Percentiles rank a stretch among this genome's conserved stretches.
phyloP scores from a whole-genome alignment of 2,329 filamentous ascomycete species.

The Fusarium agapanthi region DNA sequence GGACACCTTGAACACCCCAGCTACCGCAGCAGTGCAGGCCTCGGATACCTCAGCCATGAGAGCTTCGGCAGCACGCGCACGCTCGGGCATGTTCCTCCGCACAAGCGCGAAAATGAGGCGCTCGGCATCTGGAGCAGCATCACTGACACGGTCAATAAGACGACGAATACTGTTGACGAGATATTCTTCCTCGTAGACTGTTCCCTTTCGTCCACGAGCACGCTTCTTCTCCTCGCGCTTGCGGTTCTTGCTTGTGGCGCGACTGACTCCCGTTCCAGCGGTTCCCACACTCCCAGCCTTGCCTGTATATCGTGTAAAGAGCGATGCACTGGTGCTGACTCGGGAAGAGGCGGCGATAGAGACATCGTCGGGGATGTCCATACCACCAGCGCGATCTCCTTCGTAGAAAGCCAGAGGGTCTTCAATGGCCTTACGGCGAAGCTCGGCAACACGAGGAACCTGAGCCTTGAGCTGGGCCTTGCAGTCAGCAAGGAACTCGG shows the following conservation, averaged over 20 bases:
- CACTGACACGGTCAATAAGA: slow-evolving; percentile 83
- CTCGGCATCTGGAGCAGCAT: slow-evolving; percentile 74
- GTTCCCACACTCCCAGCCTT: slow-evolving; percentile 71
- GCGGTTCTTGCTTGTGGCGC: slow-evolving; percentile 88
- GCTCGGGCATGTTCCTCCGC: slow-evolving; percentile 85
- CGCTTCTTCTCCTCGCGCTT: slow-evolving; percentile 93
- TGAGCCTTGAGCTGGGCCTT: slow-evolving; percentile 85
- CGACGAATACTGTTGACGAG: slow-evolving; percentile 86
- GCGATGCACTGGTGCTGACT: slow-evolving; percentile 80
- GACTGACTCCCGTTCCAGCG: slow-evolving; percentile 75
- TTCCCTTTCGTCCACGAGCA: slow-evolving; percentile 93
- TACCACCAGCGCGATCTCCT: slow-evolving; percentile 70
- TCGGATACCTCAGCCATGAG: slow-evolving; percentile 78
- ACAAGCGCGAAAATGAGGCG: slow-evolving; percentile 80
- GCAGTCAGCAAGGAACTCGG: slow-evolving; percentile 94
- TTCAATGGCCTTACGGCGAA: slow-evolving; percentile 80
- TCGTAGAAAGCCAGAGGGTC: slow-evolving; percentile 92
- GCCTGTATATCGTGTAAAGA: slow-evolving; percentile 93
- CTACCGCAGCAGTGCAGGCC: slow-evolving; percentile 71
- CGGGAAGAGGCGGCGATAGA: slow-evolving; percentile 86
- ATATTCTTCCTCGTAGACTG: slow-evolving; percentile 98
- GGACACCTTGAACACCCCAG: slow-evolving; percentile 69
- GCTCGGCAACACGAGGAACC: slow-evolving; percentile 83
- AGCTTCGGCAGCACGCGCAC: slow-evolving; percentile 79
- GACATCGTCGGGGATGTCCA: slow-evolving; percentile 88